Percentiles rank a stretch among this genome's conserved stretches.
phyloP scores from a whole-genome alignment of 371 early-diverging fungal species.

The Mortierella sp. region DNA sequence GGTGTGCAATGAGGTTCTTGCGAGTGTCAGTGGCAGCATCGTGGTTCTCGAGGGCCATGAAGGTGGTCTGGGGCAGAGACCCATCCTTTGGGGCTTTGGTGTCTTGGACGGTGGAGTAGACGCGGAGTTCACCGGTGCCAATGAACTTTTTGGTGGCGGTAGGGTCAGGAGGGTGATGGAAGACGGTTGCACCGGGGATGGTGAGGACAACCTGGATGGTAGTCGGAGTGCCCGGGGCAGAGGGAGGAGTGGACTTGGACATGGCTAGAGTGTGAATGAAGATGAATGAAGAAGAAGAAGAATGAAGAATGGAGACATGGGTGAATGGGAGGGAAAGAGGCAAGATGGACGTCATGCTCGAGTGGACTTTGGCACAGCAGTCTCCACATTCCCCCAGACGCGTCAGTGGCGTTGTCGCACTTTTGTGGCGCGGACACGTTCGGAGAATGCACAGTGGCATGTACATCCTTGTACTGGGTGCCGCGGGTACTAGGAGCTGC shows the following conservation, averaged over 20 bases:
- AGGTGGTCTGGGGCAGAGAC: constrained; percentile 23
- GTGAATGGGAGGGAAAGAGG: background rate
- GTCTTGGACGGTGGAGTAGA: constrained; percentile 25
- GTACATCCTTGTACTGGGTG: too few species aligned
- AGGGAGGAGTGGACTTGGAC: background rate
- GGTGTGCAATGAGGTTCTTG: constrained; percentile 49
- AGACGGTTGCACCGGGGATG: constrained; percentile 33
- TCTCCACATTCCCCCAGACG: too few species aligned
- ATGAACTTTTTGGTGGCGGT: constrained; percentile 13
- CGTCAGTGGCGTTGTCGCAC: too few species aligned
- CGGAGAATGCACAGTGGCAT: too few species aligned
- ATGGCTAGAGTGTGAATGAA: background rate
- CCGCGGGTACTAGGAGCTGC: too few species aligned
- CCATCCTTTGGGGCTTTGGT: background rate
- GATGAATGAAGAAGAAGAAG: background rate
- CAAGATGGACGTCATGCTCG: background rate
- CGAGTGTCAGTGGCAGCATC: constrained; percentile 28
- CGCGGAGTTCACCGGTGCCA: constrained; percentile 36
- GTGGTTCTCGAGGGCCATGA: constrained; percentile 46
- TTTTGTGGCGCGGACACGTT: too few species aligned
- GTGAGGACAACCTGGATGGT: constrained; percentile 30
- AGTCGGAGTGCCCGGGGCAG: constrained; percentile 1
- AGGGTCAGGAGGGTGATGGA: constrained; percentile 1
- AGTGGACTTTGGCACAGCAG: too few species aligned
- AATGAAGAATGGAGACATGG: background rate